A percentile compares a stretch with the other conserved stretches of the same genome.
Conservation (phyloP, 257 asterid species). For the Capsicum rhomboideum region DNA sequence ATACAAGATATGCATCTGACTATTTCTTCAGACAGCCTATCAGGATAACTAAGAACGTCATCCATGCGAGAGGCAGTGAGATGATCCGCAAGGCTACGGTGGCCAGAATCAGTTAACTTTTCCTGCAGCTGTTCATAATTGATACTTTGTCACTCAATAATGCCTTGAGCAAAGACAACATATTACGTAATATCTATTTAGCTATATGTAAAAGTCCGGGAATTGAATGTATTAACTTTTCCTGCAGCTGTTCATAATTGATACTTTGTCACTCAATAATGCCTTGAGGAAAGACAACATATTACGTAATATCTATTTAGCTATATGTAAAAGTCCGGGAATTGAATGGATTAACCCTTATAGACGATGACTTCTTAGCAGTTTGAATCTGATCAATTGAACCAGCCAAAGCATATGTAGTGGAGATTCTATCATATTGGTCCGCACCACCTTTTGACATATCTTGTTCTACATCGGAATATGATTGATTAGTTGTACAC, state of each 20-base stretch:
- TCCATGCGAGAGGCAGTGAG: slow-evolving; percentile 44
- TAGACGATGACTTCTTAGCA: slow-evolving; percentile 33
- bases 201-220: neutral
- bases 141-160: neutral
- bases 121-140: slow-evolving; percentile 36
- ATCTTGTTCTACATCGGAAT: slow-evolving; percentile 10
- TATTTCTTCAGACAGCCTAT: slow-evolving; percentile 66
- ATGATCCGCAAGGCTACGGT: slow-evolving; percentile 65
- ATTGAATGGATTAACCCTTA: slow-evolving; percentile 30
- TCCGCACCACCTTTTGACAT: slow-evolving; percentile 8
- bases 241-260: too few relatives aligned
- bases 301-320: neutral
- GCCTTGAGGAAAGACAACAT: too few relatives aligned
- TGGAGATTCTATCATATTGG: slow-evolving; percentile 23
- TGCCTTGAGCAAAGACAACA: neutral
- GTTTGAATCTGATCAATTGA: slow-evolving; percentile 27
- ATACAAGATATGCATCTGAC: slow-evolving; percentile 71
- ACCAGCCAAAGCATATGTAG: slow-evolving; percentile 36
- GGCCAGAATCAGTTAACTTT: slow-evolving; percentile 34
- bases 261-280: too few relatives aligned
- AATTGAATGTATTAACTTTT: slow-evolving; percentile 29
- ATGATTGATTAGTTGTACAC: slow-evolving; percentile 15
- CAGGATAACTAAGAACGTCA: slow-evolving; percentile 41
- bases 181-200: neutral
- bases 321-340: neutral